Conservation (phyloP, 2,329 filamentous ascomycete species). For the Aspergillus neotritici region DNA sequence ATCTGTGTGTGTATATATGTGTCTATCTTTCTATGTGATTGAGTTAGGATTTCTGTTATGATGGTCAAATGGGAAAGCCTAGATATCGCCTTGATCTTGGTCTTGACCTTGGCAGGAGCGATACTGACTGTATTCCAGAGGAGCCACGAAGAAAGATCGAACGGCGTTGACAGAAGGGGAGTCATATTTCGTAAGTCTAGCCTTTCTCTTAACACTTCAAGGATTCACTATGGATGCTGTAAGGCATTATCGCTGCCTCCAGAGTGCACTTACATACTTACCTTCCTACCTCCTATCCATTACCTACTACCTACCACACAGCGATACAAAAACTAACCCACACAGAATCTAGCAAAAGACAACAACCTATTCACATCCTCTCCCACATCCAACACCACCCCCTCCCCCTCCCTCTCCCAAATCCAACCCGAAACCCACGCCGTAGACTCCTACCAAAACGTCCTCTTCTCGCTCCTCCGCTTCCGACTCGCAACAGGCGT, state of each 20-base stretch:
- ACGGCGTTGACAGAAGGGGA: conserved; percentile 55
- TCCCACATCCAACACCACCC: conserved; percentile 13
- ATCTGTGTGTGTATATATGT: no score
- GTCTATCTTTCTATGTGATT: no score
- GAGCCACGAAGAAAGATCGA: conserved; percentile 53
- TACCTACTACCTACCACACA: no score
- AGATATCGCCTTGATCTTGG: no score
- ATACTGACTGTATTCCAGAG: conserved; percentile 39
- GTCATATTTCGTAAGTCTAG: conserved; percentile 51
- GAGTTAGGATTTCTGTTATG: no score
- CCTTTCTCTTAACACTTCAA: neutral
- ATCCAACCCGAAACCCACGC: conserved; percentile 63
- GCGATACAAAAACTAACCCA: neutral
- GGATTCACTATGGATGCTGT: no score
- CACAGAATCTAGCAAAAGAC: conserved; percentile 30
- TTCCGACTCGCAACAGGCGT: conserved; percentile 35
- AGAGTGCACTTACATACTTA: neutral
- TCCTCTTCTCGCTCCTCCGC: conserved; percentile 67
- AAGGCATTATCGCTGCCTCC: no score
- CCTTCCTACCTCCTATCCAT: neutral
- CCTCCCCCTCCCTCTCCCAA: conserved; percentile 25
- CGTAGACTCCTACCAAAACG: conserved; percentile 79
- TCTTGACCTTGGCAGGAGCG: no score
- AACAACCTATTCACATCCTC: conserved; percentile 29
- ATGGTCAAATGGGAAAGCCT: no score